Percentiles rank a stretch among this genome's conserved stretches.
Conservation (phyloP, 2,329 filamentous ascomycete species). For the Paraconiothyrium brasiliense region DNA sequence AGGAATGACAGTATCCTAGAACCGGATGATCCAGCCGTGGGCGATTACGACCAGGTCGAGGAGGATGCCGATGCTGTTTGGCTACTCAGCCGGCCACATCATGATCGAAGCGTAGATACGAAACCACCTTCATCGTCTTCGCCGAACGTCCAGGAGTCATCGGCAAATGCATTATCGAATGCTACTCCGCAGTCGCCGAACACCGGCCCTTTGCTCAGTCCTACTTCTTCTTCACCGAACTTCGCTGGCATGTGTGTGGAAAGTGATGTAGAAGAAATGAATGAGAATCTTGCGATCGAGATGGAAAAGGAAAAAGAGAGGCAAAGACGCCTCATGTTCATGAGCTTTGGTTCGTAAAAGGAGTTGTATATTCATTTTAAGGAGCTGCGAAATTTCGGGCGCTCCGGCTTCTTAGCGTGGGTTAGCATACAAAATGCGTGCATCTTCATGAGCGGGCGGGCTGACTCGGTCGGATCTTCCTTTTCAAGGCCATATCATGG, state of each 20-base stretch:
- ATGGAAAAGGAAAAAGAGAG: constrained; percentile 27
- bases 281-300: constrained; percentile 5
- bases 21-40: constrained; percentile 33
- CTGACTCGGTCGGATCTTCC: background rate
- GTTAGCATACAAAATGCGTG: background rate
- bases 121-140: background rate
- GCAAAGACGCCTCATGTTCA: constrained; percentile 32
- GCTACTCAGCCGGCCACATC: constrained; percentile 24
- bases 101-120: background rate
- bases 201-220: background rate
- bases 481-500: background rate
- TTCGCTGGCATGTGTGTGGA: constrained; percentile 30
- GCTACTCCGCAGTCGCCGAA: background rate
- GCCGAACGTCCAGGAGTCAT: background rate
- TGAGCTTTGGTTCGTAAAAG: constrained; percentile 22
- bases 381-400: constrained; percentile 1
- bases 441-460: constrained; percentile 8
- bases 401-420: background rate
- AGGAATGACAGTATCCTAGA: constrained; percentile 34
- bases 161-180: background rate
- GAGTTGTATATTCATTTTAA: background rate
- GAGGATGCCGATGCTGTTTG: constrained; percentile 33
- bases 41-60: constrained; percentile 38
- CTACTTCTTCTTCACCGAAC: constrained; percentile 29
- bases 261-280: background rate